Evolutionary conservation across 2,329 filamentous ascomycete genomes (phyloP), one percentile per base, ranked within the genome.

Genomic region (Westerdykella sp.): DNA sequence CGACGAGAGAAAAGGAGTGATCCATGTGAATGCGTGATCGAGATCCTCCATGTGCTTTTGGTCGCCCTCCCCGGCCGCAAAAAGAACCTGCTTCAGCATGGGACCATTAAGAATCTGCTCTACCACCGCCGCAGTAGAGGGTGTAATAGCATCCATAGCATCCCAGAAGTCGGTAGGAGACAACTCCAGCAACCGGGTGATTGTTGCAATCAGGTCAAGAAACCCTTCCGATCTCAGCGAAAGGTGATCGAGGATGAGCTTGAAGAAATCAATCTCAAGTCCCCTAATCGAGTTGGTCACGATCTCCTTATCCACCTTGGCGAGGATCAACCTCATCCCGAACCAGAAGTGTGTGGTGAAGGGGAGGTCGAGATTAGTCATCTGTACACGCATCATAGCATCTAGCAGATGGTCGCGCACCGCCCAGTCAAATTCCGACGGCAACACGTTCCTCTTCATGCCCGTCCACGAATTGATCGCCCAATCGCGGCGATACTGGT

Each of bases 161-260:
- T 88, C 84, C 91, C 91, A 96, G 55, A 96, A 93, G 36, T 86
- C 85, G 42, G 78, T 78, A 0, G 88, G 78, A 0, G 87, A 84
- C 55, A 86, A 89, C 50, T 83, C 78, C 41, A 96, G 72, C 13
- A 96, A 75, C 11, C 73, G 73, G 36, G 79, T 80, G 47, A 95
- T 77, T 1, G 83, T 81, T 43, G 81, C 79, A 37, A 95, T 74
- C 13, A 93, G 73, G 45, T 83, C 76, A 11, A 81, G 73, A 45
- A 95, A 73, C 16, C 85, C 79, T 2, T 61, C 53, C 1, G 65
- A 66, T 18, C 69, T 60, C 5, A 74, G 49, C 14, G 71, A 69
- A 18, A 95, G 62, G 79, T 84, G 74, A 67, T 88, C 64, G 68
- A 87, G 69, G 12, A 76, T 73, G 14, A 81, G 63, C 34, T 72